Evolutionary conservation across 305 asterid species (phyloP), one percentile per base, ranked within the genome.

Genomic region (Solanum aculeatissimum): DNA sequence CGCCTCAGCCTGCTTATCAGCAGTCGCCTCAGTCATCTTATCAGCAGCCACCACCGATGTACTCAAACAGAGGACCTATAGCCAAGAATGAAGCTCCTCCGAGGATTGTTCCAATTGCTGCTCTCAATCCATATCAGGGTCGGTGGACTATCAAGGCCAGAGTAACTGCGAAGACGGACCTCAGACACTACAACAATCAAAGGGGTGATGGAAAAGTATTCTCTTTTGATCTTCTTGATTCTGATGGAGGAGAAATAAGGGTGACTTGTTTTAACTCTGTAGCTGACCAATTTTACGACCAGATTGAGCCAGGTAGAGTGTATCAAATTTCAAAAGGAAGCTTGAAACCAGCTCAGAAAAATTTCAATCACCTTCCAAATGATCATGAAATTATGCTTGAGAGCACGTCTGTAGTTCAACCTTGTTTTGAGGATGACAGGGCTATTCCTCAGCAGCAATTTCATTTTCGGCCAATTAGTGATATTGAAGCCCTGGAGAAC

Each of bases 121-220:
- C 95, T 19, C 78, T 97, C 87, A 93, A 92, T 90, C 98, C 98
- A 47, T 97, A 94, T 89, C 96, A 92, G 81, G 95, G 95, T 70
- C 91, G 95, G 87, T 97, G 99, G 99, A 93, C 97, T 65, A 97
- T 97, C 66, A 95, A 95, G 90, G 99, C 98, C 38, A 90, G 99
- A 87, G 99, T 97, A 38, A 97, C 98, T 10, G 86, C 93, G 35
- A 97, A 97, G 84, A 89, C 88, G 6, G 99, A 95, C 75, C 93
- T 97, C 83, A 93, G 97, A 85, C 93, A 84, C 81, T 97, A 91
- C 87, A 94, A 83, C 86, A 95, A 93, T 92, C 58, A 91, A 72
- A 91, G 93, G 54, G 98, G 99, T 83, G 97, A 94, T 78, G 99
- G 99, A 69, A 93, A 93, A 90, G 99, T 97, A 47, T 95, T 97